Percentiles rank a stretch among this genome's conserved stretches.
phyloP scores from a whole-genome alignment of 768 basidiomycete genomes.

The Hericium coralloides region DNA sequence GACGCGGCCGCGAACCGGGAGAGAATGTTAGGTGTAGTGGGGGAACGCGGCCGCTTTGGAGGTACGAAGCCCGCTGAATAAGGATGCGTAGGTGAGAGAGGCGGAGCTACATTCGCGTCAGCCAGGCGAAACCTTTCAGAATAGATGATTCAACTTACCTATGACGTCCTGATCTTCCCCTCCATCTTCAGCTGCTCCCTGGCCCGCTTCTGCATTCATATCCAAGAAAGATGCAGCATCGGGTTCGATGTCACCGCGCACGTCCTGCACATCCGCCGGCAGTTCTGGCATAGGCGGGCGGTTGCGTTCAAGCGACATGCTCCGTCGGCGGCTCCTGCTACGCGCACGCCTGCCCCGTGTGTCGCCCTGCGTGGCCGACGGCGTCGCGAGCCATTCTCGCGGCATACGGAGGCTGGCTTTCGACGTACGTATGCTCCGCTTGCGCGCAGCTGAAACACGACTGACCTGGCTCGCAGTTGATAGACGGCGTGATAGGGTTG shows the following conservation, averaged over 20 bases:
- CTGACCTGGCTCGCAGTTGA: slow-evolving; percentile 25
- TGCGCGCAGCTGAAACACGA: slow-evolving; percentile 55
- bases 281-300: neutral
- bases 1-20: neutral
- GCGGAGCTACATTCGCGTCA: neutral
- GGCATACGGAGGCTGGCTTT: slow-evolving; percentile 61
- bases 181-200: neutral
- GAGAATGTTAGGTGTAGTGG: slow-evolving; percentile 1
- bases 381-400: neutral
- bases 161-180: neutral
- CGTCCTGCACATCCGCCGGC: neutral
- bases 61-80: neutral
- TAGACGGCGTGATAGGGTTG: neutral
- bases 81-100: neutral
- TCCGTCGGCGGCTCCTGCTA: slow-evolving; percentile 3
- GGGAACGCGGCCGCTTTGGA: neutral
- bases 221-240: neutral
- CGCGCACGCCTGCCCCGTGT: slow-evolving; percentile 4
- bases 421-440: slow-evolving; percentile 53
- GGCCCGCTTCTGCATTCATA: neutral
- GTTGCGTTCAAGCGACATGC: neutral
- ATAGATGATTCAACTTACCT: neutral
- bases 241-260: neutral
- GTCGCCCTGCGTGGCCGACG: neutral
- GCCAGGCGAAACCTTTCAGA: neutral